Conservation (phyloP, 768 basidiomycete species). For the Cyathus striatus region DNA sequence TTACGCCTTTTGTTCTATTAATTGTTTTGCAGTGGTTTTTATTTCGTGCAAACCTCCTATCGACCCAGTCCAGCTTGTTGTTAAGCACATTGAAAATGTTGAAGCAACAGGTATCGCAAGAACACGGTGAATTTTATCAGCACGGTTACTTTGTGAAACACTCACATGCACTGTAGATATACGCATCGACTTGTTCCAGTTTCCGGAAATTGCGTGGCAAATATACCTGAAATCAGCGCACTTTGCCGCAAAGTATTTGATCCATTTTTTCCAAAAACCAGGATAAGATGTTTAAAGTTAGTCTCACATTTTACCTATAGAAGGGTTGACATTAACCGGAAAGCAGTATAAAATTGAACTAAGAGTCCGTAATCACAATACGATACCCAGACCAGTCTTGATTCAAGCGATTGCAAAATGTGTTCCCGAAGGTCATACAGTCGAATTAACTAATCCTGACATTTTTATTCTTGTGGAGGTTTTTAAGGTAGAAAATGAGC, state of each 20-base stretch:
- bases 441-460: slow-evolving; percentile 64
- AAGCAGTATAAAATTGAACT: slow-evolving; percentile 78
- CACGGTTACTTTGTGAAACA: neutral
- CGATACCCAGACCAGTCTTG: slow-evolving; percentile 49
- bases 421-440: slow-evolving; percentile 62
- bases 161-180: slow-evolving; percentile 36
- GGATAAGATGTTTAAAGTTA: slow-evolving; percentile 42
- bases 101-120: slow-evolving; percentile 55
- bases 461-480: slow-evolving; percentile 77
- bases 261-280: slow-evolving; percentile 43
- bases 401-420: slow-evolving; percentile 68
- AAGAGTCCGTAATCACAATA: slow-evolving; percentile 72
- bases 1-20: neutral
- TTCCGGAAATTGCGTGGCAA: slow-evolving; percentile 61
- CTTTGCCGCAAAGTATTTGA: slow-evolving; percentile 53
- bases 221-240: slow-evolving; percentile 60
- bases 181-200: slow-evolving; percentile 71
- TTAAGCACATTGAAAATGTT: slow-evolving; percentile 59
- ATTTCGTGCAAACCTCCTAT: slow-evolving; percentile 77
- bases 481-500: slow-evolving; percentile 76
- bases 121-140: slow-evolving; percentile 46
- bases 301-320: slow-evolving; percentile 6
- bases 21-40: slow-evolving; percentile 54
- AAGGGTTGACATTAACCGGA: neutral
- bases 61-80: slow-evolving; percentile 68